A percentile compares a stretch with the other conserved stretches of the same genome.
These are phyloP conservation scores for Liquidambar formosana DNA, from an alignment of 164 flowering plant species.

Conservation along the genomic window DNA sequence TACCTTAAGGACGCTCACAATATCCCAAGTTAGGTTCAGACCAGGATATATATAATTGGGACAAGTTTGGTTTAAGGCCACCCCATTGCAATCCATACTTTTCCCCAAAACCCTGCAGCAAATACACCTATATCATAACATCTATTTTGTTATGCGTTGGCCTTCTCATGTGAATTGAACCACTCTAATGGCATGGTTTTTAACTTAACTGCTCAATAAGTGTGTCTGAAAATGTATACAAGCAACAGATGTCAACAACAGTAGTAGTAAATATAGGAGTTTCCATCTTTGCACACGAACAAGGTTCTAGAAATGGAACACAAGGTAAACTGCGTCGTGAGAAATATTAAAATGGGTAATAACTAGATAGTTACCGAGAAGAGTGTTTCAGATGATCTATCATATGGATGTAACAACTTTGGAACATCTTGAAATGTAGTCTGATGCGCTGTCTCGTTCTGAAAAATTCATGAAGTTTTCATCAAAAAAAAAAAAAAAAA, in stretches of 20 bases:
- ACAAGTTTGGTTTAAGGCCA: no score
- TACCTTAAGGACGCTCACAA: no score
- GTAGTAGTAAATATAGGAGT: background rate
- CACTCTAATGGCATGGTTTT: background rate
- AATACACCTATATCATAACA: no score
- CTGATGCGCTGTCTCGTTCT: slow-evolving; percentile 54
- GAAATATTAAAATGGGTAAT: background rate
- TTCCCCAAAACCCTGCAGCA: no score
- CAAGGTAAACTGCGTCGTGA: background rate
- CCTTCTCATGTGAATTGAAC: slow-evolving; percentile 1
- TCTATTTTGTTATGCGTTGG: no score
- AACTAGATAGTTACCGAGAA: slow-evolving; percentile 60
- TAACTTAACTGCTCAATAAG: background rate
- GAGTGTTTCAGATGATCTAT: slow-evolving; percentile 77
- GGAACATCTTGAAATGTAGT: slow-evolving; percentile 49
- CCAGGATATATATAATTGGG: no score
- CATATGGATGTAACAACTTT: slow-evolving; percentile 82
- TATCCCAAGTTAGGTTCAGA: no score
- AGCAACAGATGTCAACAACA: background rate
- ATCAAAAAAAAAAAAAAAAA: no score
- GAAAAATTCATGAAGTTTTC: slow-evolving; percentile 22
- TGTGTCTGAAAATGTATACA: background rate
- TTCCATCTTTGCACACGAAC: background rate
- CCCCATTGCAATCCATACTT: no score
- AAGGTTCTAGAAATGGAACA: background rate